Conservation (phyloP, 768 basidiomycete genomes). For the Lanmaoa rubissima region DNA sequence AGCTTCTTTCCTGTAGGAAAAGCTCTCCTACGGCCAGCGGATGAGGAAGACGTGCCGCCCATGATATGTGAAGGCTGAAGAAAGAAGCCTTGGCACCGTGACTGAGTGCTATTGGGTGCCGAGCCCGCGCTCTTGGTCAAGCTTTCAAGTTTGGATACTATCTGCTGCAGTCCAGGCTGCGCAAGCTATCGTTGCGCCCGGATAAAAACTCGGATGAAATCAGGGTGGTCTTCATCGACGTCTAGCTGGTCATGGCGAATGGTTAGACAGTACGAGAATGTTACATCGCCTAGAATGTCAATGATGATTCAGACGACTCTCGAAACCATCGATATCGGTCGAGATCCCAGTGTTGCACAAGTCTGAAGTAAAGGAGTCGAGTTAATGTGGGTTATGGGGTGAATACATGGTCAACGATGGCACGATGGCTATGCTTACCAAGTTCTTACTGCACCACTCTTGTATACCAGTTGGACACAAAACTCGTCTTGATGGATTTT, state of each 20-base stretch:
- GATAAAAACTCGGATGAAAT: neutral
- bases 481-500: constrained; percentile 1
- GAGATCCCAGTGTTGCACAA: neutral
- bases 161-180: neutral
- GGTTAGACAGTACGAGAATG: neutral
- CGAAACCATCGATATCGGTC: neutral
- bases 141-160: neutral
- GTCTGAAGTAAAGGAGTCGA: neutral
- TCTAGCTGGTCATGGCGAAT: neutral
- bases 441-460: neutral
- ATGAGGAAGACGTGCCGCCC: neutral
- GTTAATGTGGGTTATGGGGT: neutral
- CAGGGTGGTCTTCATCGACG: neutral
- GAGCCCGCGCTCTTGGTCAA: neutral
- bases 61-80: neutral
- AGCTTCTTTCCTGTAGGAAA: neutral
- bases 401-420: neutral
- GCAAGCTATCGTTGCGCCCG: neutral
- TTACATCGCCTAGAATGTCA: neutral
- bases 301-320: neutral
- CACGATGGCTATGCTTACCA: neutral
- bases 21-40: neutral
- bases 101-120: neutral
- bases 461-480: constrained; percentile 6
- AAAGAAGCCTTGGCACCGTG: neutral